Percentiles rank a stretch among this genome's conserved stretches.
These are phyloP conservation scores for Termitomyces heimii DNA, from an alignment of 768 basidiomycete genomes.

Conservation along the genomic window DNA sequence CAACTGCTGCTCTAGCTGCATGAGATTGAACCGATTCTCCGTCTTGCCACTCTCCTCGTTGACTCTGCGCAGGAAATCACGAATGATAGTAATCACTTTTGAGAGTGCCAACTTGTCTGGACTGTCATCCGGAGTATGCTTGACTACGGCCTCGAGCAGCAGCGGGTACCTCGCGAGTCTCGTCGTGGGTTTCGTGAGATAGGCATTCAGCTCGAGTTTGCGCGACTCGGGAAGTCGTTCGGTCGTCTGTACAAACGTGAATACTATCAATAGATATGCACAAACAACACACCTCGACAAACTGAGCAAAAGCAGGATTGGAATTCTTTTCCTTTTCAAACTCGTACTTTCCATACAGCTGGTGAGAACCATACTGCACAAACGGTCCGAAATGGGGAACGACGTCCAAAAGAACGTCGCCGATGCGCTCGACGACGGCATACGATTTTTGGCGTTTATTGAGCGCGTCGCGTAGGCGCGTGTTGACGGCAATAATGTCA, in stretches of 20 bases:
- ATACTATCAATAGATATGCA: neutral
- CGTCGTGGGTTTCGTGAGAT: constrained; percentile 97
- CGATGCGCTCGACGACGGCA: constrained; percentile 88
- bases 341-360: constrained; percentile 97
- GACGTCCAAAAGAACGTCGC: constrained; percentile 83
- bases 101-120: constrained; percentile 76
- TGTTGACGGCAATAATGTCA: constrained; percentile 91
- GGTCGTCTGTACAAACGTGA: constrained; percentile 50
- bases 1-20: constrained; percentile 90
- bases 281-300: constrained; percentile 77
- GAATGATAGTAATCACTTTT: constrained; percentile 70
- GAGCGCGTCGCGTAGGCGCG: constrained; percentile 84
- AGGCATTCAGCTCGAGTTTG: constrained; percentile 95
- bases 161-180: constrained; percentile 96
- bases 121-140: constrained; percentile 87
- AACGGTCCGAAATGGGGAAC: constrained; percentile 90
- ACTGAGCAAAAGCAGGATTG: constrained; percentile 88
- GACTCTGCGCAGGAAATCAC: constrained; percentile 81
- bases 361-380: constrained; percentile 93
- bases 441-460: constrained; percentile 94
- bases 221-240: constrained; percentile 93
- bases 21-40: constrained; percentile 93
- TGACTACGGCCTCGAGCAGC: constrained; percentile 84
- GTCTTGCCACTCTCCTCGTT: constrained; percentile 93
- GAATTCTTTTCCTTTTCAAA: constrained; percentile 97